A percentile compares a stretch with the other conserved stretches of the same genome.
Conservation (phyloP, 768 basidiomycete genomes). For the Trametes elegans region DNA sequence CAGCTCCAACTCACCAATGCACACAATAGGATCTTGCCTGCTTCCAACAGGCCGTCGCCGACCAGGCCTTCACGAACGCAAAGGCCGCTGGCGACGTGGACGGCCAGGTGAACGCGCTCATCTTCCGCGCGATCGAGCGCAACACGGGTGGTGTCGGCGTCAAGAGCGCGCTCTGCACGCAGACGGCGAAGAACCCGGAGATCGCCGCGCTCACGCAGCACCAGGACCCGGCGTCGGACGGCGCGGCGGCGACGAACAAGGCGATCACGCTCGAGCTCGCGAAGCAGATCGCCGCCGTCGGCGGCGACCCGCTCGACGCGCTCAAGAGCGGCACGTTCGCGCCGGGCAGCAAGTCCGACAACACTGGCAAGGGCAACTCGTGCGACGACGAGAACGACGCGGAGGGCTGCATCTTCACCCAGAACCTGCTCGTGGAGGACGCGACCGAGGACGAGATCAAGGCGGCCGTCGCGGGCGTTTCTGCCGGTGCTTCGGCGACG, state of each 20-base stretch:
- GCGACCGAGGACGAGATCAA: constrained; percentile 57
- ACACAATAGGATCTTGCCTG: constrained; percentile 50
- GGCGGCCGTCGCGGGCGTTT: constrained; percentile 44
- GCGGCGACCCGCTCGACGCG: constrained; percentile 57
- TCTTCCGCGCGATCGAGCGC: constrained; percentile 64
- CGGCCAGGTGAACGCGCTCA: constrained; percentile 56
- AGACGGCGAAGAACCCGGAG: constrained; percentile 59
- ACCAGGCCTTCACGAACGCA: constrained; percentile 72
- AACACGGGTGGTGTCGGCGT: constrained; percentile 58
- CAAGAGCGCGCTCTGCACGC: constrained; percentile 47
- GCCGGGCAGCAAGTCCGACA: constrained; percentile 51
- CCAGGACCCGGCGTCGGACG: constrained; percentile 59
- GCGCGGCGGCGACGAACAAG: constrained; percentile 61
- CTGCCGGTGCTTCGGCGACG: constrained; percentile 22
- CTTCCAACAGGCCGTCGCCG: constrained; percentile 63
- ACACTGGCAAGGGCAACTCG: constrained; percentile 43
- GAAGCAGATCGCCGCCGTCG: constrained; percentile 62
- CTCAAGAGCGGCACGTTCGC: constrained; percentile 62
- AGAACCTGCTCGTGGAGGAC: constrained; percentile 55
- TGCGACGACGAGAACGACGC: constrained; percentile 44
- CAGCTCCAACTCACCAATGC: neutral
- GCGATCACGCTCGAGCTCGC: constrained; percentile 60
- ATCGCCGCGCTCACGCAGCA: constrained; percentile 64
- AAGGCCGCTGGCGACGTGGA: constrained; percentile 58
- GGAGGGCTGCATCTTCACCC: constrained; percentile 60